These are phyloP conservation scores for Tricholoma bakamatsutake DNA, from an alignment of 768 basidiomycete species.

Conservation along the genomic window DNA sequence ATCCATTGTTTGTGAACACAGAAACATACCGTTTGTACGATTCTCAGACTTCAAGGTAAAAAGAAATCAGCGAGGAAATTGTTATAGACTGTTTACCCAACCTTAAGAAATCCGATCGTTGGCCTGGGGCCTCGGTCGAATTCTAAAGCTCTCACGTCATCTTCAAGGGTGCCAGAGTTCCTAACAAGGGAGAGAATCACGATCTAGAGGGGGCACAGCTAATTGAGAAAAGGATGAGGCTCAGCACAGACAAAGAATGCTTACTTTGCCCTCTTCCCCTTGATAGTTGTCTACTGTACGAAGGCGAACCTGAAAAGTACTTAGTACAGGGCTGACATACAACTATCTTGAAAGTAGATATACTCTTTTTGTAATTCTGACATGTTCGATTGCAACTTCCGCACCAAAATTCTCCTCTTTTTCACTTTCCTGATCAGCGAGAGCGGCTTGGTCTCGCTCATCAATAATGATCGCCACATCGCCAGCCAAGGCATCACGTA, in stretches of 20 bases:
- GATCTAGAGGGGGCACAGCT: conserved; percentile 29
- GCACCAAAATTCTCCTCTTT: conserved; percentile 15
- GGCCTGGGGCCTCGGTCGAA: conserved; percentile 28
- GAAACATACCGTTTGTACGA: conserved; percentile 44
- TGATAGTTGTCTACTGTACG: conserved; percentile 79
- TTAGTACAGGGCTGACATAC: no score
- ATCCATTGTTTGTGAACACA: no score
- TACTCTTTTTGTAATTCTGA: conserved; percentile 50
- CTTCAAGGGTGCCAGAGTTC: conserved; percentile 46
- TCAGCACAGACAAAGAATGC: not conserved
- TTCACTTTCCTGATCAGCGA: conserved; percentile 48
- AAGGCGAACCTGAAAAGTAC: conserved; percentile 45
- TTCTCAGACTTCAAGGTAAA: conserved; percentile 42
- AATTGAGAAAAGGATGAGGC: not conserved
- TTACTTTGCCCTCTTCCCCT: conserved; percentile 63
- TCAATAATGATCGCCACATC: conserved; percentile 63
- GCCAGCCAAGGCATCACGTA: conserved; percentile 30
- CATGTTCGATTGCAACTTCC: conserved; percentile 32
- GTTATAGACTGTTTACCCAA: conserved; percentile 16
- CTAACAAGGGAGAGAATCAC: conserved; percentile 72
- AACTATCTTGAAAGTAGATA: no score
- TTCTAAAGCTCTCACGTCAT: conserved; percentile 13
- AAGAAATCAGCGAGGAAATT: not conserved
- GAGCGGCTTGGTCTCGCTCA: conserved; percentile 58
- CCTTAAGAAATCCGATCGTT: conserved; percentile 71